Base-by-base conservation (phyloP, 495 filamentous ascomycete genomes). In the Daldinia bambusicola region DNA sequence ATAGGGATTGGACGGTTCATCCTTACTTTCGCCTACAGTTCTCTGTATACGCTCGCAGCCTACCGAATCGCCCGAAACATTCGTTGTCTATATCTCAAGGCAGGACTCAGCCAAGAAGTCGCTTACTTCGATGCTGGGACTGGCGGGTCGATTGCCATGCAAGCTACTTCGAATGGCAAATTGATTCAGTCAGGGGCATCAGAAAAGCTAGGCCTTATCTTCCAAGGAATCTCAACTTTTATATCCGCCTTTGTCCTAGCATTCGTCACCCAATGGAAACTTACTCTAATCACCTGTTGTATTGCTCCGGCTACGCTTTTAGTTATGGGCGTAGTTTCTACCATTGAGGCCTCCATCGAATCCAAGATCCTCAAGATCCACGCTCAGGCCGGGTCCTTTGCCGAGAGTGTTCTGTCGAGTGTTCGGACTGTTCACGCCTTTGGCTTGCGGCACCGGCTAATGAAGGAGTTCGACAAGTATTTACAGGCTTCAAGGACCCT, bases 121-220 rank as follows among this genome's bases (percentile, higher is more conserved):
- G 78, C 83, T 3, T 87, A 79, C 67, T 88, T 87, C 57, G 86
- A 89, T 65, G 72, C 61, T 32, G 63, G 78, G 50, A 78, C 82
- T 2, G 67, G 80, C 2, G 82, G 83, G 5, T 84, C 87, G 66
- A 81, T 87, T 50, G 77, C 86, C 8, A 83, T 83, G 37, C 80
- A 84, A 41, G 77, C 88, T 43, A 89, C 82, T 22, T 75, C 79
- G 32, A 88, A 90, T 56, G 83, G 88, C 22, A 85, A 89, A 63
- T 83, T 84, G 0, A 84, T 90, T 56, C 88, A 85, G 62, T 80
- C 85, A 0, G 88, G 88, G 20, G 89, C 88, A 6, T 85, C 87
- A 7, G 88, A 91, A 77, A 91, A 90, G 74, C 85, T 89, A 8
- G 88, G 88, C 40, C 84, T 87, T 26, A 84, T 83, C 45, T 70